Conservation (phyloP, 164 flowering plant genomes). For the Chimonanthus salicifolius region DNA sequence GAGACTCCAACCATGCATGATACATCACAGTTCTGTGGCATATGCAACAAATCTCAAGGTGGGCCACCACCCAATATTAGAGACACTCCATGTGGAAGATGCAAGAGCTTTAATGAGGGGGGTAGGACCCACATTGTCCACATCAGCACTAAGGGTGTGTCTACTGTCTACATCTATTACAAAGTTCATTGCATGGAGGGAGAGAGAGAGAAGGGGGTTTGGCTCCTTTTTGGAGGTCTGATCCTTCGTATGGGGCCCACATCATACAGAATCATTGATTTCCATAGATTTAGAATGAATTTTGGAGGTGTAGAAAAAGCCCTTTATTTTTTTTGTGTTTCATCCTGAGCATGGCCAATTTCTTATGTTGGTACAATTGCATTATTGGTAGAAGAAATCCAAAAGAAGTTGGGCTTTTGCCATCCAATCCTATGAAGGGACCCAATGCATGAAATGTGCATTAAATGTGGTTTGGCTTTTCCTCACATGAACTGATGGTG, state of each 20-base stretch:
- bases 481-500: not conserved
- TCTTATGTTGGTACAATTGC: too few relatives aligned
- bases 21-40: not conserved
- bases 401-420: not conserved
- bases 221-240: not conserved
- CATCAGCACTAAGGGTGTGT: not conserved
- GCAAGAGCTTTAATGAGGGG: constrained; percentile 1
- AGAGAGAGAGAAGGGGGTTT: not conserved
- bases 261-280: not conserved
- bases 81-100: constrained; percentile 12
- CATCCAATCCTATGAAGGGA: not conserved
- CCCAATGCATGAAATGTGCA: constrained; percentile 9
- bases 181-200: not conserved
- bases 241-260: not conserved
- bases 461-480: constrained; percentile 11
- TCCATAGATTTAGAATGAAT: too few relatives aligned
- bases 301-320: not conserved
- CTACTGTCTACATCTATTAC: not conserved
- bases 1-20: not conserved
- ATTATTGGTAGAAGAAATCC: not conserved
- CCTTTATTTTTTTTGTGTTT: not conserved
- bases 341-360: not conserved
- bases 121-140: constrained; percentile 4
- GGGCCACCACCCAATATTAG: not conserved
- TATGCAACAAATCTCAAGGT: not conserved